Evolutionary conservation across 306 rosid species (phyloP).

Genomic region (Prunus davidiana): DNA sequence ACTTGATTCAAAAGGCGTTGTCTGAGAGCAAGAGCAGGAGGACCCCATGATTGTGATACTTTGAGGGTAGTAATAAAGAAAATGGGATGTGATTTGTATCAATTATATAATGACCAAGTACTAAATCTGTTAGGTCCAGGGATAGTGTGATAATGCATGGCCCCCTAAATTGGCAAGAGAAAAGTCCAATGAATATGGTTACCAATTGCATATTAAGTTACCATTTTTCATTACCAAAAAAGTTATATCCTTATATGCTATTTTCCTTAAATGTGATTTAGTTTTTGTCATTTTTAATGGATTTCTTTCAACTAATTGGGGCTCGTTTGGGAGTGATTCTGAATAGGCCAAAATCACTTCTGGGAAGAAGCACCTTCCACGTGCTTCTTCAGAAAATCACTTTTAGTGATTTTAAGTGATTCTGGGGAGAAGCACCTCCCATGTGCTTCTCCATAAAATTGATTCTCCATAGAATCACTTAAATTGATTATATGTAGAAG

Average conservation of each 20-base stretch:
- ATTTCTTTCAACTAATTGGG: no score
- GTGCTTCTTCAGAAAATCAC: no score
- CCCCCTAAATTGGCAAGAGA: neutral
- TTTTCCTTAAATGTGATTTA: neutral
- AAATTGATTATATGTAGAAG: no score
- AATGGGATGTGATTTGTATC: neutral
- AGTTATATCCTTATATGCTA: neutral
- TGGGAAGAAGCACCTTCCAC: no score
- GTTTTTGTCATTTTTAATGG: neutral
- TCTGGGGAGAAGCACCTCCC: fast-evolving
- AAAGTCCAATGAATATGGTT: neutral
- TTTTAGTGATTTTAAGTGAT: no score
- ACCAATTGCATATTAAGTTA: neutral
- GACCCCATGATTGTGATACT: no score
- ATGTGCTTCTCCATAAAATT: no score
- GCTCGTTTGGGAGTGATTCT: no score
- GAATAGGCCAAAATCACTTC: no score
- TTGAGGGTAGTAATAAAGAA: neutral
- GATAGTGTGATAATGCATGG: neutral
- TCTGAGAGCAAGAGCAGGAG: no score
- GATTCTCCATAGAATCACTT: no score
- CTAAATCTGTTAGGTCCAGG: neutral
- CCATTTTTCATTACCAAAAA: neutral
- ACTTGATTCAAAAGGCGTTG: no score
- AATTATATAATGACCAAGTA: neutral